These are phyloP conservation scores for Lachnellula cervina DNA, from an alignment of 2,329 filamentous ascomycete species.

Conservation along the genomic window DNA sequence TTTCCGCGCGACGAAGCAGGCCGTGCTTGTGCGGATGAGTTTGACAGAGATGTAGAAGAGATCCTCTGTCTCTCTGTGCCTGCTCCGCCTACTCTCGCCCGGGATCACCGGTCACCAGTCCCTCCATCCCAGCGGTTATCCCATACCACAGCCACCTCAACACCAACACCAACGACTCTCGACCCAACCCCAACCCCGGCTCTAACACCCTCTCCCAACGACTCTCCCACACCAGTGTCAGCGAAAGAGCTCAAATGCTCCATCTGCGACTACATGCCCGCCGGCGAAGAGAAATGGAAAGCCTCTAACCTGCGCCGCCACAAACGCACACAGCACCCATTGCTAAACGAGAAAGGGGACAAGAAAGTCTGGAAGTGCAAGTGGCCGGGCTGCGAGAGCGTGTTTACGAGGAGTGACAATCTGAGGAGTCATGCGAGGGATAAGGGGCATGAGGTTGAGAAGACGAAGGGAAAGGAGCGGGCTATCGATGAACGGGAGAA, in stretches of 20 bases:
- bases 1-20: constrained; percentile 1
- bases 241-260: constrained; percentile 10
- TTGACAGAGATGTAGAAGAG: constrained; percentile 1
- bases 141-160: background rate
- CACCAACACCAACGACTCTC: background rate
- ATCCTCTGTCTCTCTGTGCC: background rate
- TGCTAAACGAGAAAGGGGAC: background rate
- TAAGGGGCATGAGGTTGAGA: constrained; percentile 12
- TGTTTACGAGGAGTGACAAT: constrained; percentile 26
- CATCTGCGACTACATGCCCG: constrained; percentile 18
- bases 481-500: constrained; percentile 1
- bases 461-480: background rate
- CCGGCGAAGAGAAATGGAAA: constrained; percentile 26
- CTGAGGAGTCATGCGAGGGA: constrained; percentile 21
- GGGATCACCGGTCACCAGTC: background rate
- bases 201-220: background rate
- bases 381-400: constrained; percentile 17
- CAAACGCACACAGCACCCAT: constrained; percentile 21
- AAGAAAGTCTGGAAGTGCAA: constrained; percentile 14
- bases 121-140: background rate
- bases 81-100: background rate
- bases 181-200: background rate
- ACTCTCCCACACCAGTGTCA: background rate
- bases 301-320: constrained; percentile 25
- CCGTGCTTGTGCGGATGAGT: background rate